These are phyloP conservation scores for Orychophragmus violaceus DNA, from an alignment of 345 rosid genomes.

Conservation along the genomic window DNA sequence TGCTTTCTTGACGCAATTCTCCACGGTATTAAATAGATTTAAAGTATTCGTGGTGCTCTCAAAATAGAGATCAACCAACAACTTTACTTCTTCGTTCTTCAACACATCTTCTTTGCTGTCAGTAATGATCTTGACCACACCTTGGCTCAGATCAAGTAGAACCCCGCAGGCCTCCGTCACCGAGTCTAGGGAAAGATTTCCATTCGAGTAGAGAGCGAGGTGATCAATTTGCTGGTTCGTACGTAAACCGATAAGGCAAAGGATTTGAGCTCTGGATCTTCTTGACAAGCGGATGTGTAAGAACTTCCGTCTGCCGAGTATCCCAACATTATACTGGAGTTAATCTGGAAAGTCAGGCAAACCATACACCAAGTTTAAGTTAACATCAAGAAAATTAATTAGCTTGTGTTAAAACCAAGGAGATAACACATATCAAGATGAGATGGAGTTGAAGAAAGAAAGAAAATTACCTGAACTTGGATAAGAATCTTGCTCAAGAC, in stretches of 20 bases:
- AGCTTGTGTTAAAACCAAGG: neutral
- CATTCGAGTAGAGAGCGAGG: neutral
- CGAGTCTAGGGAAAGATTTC: neutral
- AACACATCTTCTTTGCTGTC: neutral
- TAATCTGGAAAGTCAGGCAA: neutral
- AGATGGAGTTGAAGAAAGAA: neutral
- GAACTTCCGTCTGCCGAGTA: too few species aligned
- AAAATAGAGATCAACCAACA: neutral
- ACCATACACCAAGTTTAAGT: too few species aligned
- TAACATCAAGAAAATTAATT: neutral
- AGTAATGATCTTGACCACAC: neutral
- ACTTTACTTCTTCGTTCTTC: neutral
- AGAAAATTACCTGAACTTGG: neutral
- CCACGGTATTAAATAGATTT: neutral
- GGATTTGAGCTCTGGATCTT: neutral
- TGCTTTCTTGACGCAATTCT: neutral
- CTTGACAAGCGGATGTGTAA: neutral
- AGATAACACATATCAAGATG: neutral
- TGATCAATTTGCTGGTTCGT: neutral
- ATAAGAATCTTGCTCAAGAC: neutral
- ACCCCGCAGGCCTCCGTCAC: neutral
- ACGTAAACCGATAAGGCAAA: neutral
- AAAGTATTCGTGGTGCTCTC: neutral
- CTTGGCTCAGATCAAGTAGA: neutral
- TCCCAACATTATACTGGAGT: neutral